Evolutionary conservation across 495 filamentous ascomycete genomes (phyloP).

Genomic region (Xylaria grammica): DNA sequence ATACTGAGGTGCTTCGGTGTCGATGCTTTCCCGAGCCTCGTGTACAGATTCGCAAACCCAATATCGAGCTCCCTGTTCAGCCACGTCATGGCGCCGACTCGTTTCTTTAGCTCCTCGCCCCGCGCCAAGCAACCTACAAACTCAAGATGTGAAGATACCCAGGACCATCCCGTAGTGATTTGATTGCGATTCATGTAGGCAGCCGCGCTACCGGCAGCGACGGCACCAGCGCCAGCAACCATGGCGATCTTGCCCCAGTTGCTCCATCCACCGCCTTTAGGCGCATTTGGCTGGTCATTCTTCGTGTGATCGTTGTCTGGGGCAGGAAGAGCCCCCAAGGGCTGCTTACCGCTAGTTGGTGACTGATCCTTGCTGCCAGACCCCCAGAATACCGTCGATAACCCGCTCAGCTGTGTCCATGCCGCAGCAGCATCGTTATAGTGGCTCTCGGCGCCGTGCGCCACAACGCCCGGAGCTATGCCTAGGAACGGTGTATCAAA

Average conservation of each 20-base stretch:
- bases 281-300: constrained; percentile 26
- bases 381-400: constrained; percentile 66
- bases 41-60: constrained; percentile 82
- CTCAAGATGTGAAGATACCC: constrained; percentile 91
- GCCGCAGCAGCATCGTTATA: constrained; percentile 75
- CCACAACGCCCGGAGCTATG: constrained; percentile 85
- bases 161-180: constrained; percentile 71
- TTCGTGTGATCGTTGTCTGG: constrained; percentile 38
- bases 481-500: constrained; percentile 97
- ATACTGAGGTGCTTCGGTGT: constrained; percentile 46
- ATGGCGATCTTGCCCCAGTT: constrained; percentile 84
- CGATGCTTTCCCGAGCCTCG: constrained; percentile 73
- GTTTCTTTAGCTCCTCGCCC: constrained; percentile 72
- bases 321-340: constrained; percentile 40
- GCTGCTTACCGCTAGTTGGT: constrained; percentile 25
- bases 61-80: constrained; percentile 62
- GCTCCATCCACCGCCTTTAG: constrained; percentile 60
- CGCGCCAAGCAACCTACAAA: constrained; percentile 89
- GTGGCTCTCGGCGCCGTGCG: constrained; percentile 86
- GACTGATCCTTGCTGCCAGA: constrained; percentile 34
- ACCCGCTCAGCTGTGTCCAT: constrained; percentile 67
- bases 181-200: constrained; percentile 84
- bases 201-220: constrained; percentile 86
- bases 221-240: constrained; percentile 78
- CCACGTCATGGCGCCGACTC: constrained; percentile 63